Evolutionary conservation across 768 basidiomycete species (phyloP), one percentile per base, ranked within the genome.

Genomic region (Tricholoma furcatifolium): DNA sequence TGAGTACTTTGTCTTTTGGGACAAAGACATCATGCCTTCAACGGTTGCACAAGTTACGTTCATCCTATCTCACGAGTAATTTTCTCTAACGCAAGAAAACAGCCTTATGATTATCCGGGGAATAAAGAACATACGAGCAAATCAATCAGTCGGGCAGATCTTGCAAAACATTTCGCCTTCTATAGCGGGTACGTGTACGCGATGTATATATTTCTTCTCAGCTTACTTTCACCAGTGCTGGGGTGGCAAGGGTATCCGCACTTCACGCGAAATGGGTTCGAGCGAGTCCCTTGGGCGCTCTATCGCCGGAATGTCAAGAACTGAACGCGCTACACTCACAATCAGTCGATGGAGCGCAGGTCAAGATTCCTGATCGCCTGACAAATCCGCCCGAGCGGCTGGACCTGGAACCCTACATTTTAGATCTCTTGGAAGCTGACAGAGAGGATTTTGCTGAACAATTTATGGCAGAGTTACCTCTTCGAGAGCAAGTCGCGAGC

Each of bases 291-390:
- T 64, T 75, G 43, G 85, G 85, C 24, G 84, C 84, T 0, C 68
- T 85, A 57, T 78, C 81, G 59, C 66, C 76, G 0, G 79, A 88
- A 67, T 88, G 85, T 57, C 85, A 87, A 59, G 85, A 88, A 60
- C 70, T 88, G 21, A 87, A 87, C 54, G 85, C 84, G 0, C 66
- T 88, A 8, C 84, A 88, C 58, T 88, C 85, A 2, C 82, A 84
- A 49, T 82, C 79, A 2, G 85, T 87, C 1, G 85, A 87, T 57
- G 85, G 85, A 0, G 85, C 80, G 1, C 72, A 73, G 10, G 76
- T 87, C 46, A 81, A 71, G 61, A 84, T 82, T 47, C 85, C 80
- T 0, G 83, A 80, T 35, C 71, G 79, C 42, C 66, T 87, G 20
- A 63, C 66, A n/a, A 78, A 67, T 14, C 79, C 82, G 2, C 83